These are phyloP conservation scores for Kodamaea hsintzibuensis DNA, from an alignment of 805 yeast species.

Conservation along the genomic window DNA sequence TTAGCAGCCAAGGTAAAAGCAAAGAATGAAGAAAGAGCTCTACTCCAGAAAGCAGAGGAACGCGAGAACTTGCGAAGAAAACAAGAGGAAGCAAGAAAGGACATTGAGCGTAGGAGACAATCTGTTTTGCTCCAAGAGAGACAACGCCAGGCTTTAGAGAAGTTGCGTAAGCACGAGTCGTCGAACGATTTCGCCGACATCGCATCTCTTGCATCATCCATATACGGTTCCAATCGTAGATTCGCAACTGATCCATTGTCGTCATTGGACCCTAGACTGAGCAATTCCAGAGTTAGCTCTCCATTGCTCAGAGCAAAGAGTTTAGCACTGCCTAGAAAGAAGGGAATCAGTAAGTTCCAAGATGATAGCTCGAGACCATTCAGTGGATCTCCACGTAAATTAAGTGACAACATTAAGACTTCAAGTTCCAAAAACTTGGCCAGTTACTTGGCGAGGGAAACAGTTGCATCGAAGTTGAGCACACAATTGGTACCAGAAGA, in stretches of 20 bases:
- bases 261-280: slow-evolving; percentile 45
- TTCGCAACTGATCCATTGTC: slow-evolving; percentile 29
- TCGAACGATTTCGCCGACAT: slow-evolving; percentile 18
- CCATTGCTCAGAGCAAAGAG: slow-evolving; percentile 38
- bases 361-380: neutral
- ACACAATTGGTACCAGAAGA: neutral
- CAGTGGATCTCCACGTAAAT: slow-evolving; percentile 16
- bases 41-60: slow-evolving; percentile 2
- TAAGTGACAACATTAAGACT: slow-evolving; percentile 29
- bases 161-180: slow-evolving; percentile 20
- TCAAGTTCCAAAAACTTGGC: slow-evolving; percentile 38
- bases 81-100: slow-evolving; percentile 13
- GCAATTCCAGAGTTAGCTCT: slow-evolving; percentile 21
- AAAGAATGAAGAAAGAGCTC: slow-evolving; percentile 14
- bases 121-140: slow-evolving; percentile 24
- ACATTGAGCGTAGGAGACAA: slow-evolving; percentile 22
- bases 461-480: neutral
- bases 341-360: neutral
- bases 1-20: slow-evolving; percentile 16
- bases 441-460: slow-evolving; percentile 11
- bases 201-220: slow-evolving; percentile 8
- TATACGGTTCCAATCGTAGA: slow-evolving; percentile 15
- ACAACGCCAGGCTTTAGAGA: slow-evolving; percentile 32
- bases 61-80: slow-evolving; percentile 9
- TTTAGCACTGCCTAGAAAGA: slow-evolving; percentile 24